These are phyloP conservation scores for Dillenia suffruticosa DNA, from an alignment of 164 flowering plant genomes.

Conservation along the genomic window DNA sequence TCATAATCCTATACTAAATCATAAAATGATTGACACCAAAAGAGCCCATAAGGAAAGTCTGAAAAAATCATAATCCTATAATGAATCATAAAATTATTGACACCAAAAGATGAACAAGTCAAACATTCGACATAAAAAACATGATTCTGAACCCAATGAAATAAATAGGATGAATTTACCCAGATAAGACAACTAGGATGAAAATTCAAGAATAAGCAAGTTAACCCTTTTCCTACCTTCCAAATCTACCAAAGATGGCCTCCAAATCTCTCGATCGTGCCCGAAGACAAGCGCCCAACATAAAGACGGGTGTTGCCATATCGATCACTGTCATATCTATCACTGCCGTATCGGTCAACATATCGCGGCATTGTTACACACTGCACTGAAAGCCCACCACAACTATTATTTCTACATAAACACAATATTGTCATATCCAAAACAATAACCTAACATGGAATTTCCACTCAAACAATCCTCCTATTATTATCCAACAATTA, in stretches of 20 bases:
- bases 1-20: no score
- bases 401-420: no score
- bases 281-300: constrained; percentile 78
- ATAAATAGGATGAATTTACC: no score
- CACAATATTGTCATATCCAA: no score
- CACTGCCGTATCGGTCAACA: constrained; percentile 23
- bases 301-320: constrained; percentile 59
- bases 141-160: background rate
- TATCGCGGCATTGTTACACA: constrained; percentile 57
- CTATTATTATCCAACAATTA: no score
- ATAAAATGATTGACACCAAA: background rate
- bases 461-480: no score
- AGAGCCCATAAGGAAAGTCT: no score
- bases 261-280: constrained; percentile 71
- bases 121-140: background rate
- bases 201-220: no score
- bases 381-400: constrained; percentile 15
- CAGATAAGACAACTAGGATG: no score
- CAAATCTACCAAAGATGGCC: constrained; percentile 61
- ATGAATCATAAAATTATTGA: no score
- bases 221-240: constrained; percentile 40
- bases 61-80: no score
- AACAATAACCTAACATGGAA: no score
- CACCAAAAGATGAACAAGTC: background rate
- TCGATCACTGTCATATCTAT: constrained; percentile 19